Evolutionary conservation across 305 asterid species (phyloP).

Genomic region (Plantago rigida): DNA sequence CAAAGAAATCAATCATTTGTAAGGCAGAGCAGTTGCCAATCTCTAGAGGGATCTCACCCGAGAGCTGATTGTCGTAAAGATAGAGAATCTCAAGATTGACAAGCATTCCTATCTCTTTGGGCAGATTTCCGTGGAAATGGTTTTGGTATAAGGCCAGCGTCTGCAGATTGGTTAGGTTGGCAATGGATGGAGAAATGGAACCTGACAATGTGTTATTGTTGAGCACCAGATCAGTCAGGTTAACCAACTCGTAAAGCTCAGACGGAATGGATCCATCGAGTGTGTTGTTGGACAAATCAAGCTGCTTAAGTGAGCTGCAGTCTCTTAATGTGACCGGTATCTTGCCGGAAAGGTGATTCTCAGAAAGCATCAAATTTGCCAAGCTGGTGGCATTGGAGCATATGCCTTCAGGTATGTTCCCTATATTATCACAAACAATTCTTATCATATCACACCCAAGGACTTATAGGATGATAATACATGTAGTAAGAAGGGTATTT

Average conservation of each 20-base stretch:
- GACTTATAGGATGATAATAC: no score
- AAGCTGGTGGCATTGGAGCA: conserved; percentile 56
- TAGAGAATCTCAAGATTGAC: conserved; percentile 48
- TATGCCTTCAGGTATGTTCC: conserved; percentile 34
- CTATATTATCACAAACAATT: no score
- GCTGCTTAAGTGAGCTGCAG: conserved; percentile 52
- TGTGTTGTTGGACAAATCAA: conserved; percentile 75
- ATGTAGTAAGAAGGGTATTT: no score
- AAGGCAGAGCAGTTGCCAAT: conserved; percentile 65
- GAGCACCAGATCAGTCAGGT: conserved; percentile 61
- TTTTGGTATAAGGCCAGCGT: conserved; percentile 64
- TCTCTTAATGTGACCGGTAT: conserved; percentile 48
- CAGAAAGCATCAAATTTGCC: conserved; percentile 50
- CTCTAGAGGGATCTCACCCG: conserved; percentile 70
- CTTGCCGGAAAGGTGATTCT: conserved; percentile 48
- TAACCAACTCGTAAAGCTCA: conserved; percentile 52
- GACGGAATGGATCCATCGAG: conserved; percentile 56
- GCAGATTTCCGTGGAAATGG: conserved; percentile 45
- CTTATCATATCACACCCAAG: no score
- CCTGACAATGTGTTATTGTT: conserved; percentile 70
- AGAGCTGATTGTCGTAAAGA: conserved; percentile 63
- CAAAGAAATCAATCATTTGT: conserved; percentile 71
- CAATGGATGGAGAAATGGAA: conserved; percentile 45
- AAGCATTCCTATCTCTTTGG: conserved; percentile 71
- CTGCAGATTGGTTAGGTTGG: conserved; percentile 58